Evolutionary conservation across 228 moss, liverwort and hornwort species (phyloP).

Genomic region (Sphagnum magellanicum): DNA sequence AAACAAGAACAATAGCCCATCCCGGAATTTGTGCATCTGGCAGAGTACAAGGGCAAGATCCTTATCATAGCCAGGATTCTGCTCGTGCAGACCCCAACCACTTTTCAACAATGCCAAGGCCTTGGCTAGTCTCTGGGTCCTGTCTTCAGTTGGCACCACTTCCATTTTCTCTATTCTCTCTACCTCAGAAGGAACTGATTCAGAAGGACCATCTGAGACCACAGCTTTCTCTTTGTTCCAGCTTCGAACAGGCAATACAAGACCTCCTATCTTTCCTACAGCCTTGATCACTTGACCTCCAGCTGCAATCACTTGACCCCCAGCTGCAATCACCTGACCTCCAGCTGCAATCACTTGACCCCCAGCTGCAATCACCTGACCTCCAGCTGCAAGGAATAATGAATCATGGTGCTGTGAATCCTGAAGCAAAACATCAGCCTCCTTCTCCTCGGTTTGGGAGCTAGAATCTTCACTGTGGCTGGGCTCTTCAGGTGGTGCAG

Average conservation of each 20-base stretch:
- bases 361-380: constrained; percentile 54
- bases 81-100: constrained; percentile 92
- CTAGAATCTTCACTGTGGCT: constrained; percentile 24
- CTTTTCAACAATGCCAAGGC: constrained; percentile 69
- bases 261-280: constrained; percentile 55
- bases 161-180: constrained; percentile 37
- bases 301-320: constrained; percentile 49
- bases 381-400: constrained; percentile 54
- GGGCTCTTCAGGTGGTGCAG: constrained; percentile 38
- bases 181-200: constrained; percentile 27
- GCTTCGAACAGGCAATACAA: constrained; percentile 46
- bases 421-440: constrained; percentile 15
- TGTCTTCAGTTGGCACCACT: constrained; percentile 42
- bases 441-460: constrained; percentile 22
- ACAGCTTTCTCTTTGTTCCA: constrained; percentile 17
- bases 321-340: constrained; percentile 6
- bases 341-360: constrained; percentile 56
- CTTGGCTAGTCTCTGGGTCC: constrained; percentile 57
- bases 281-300: constrained; percentile 52
- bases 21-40: constrained; percentile 92
- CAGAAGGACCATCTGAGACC: constrained; percentile 3
- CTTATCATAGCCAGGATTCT: constrained; percentile 78
- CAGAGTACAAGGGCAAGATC: constrained; percentile 90
- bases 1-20: constrained; percentile 78
- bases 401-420: constrained; percentile 31